Base-by-base conservation (phyloP, 2,329 filamentous ascomycete genomes). In the Aureobasidium sp. region DNA sequence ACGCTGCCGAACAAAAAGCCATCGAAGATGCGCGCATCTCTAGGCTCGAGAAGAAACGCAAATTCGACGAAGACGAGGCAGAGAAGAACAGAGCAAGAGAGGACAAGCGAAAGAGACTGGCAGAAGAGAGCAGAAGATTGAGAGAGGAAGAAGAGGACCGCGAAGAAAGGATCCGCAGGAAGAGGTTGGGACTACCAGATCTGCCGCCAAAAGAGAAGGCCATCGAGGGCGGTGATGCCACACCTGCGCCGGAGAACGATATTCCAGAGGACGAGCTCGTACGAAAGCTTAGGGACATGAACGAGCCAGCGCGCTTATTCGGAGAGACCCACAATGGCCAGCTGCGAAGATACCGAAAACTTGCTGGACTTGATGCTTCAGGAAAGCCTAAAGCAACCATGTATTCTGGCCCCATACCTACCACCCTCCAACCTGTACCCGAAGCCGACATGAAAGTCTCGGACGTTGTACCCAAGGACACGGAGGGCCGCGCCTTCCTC, bases 401-500 rank as follows among this genome's bases (percentile, higher is more conserved):
- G 67, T 87, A 84, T 5, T 81, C 86, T 60, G 89, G 90, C 0
- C 92, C 93, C 0, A 96, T 97, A 70, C 90, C 91, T 2, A 97
- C 93, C 20, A 91, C 85, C 8, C 77, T 97, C 63, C 81, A 85
- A 70, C 84, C 90, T 0, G 87, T 97, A 1, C 84, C 88, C 8
- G 92, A 95, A 76, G 86, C 86, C 72, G 87, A 96, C 67, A 96
- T 97, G 90, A 93, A 92, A 74, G 85, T 97, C 27, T 78, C 84
- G 1, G 79, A 81, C 17, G 80, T 78, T 47, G 77, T 90, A 11
- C 80, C 82, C 1, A 80, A 82, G 68, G 88, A 92, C 67, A 78
- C 78, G 22, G 84, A 86, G 44, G 88, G 80, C 0, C 84, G 86
- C 49, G 78, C 82, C 48, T 91, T 88, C 74, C 78, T 99, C 44